Percentiles rank a stretch among this genome's conserved stretches.
These are phyloP conservation scores for Rutstroemia sp. DNA, from an alignment of 2,329 filamentous ascomycete species.

Conservation along the genomic window DNA sequence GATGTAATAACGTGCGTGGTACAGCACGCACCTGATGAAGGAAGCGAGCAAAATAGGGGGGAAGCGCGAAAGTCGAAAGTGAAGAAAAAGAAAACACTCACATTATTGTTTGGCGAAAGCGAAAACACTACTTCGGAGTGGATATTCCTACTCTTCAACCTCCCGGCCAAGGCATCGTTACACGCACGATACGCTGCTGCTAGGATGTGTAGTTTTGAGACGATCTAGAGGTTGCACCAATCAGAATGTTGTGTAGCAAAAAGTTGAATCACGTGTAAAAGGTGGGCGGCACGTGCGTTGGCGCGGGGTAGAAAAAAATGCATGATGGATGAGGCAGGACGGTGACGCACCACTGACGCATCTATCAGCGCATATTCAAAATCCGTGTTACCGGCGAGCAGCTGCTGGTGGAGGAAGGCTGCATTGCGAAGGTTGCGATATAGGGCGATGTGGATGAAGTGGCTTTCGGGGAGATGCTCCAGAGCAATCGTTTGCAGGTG, in stretches of 20 bases:
- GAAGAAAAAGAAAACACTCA: slow-evolving; percentile 19
- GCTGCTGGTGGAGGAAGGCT: slow-evolving; percentile 69
- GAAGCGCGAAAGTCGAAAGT: neutral
- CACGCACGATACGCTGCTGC: slow-evolving; percentile 43
- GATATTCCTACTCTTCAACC: slow-evolving; percentile 43
- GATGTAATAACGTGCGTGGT: too few relatives aligned
- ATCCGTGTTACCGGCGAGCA: slow-evolving; percentile 73
- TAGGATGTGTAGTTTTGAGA: slow-evolving; percentile 41
- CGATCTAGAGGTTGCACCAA: slow-evolving; percentile 30
- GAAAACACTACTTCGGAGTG: slow-evolving; percentile 51
- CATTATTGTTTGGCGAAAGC: slow-evolving; percentile 48
- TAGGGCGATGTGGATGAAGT: slow-evolving; percentile 65
- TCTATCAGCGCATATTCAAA: slow-evolving; percentile 96
- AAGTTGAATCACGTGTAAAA: too few relatives aligned
- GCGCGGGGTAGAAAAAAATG: neutral
- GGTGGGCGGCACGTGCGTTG: neutral
- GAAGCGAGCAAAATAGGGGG: neutral
- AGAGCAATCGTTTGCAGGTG: slow-evolving; percentile 56
- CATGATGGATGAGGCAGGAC: neutral
- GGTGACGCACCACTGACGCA: slow-evolving; percentile 58
- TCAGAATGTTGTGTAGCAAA: too few relatives aligned
- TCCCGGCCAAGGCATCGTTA: slow-evolving; percentile 35
- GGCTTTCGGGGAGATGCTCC: slow-evolving; percentile 63
- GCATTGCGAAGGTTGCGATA: slow-evolving; percentile 75
- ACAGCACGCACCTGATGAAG: too few relatives aligned